Conservation (phyloP, 441 rosid genomes). For the Corymbia calophylla region DNA sequence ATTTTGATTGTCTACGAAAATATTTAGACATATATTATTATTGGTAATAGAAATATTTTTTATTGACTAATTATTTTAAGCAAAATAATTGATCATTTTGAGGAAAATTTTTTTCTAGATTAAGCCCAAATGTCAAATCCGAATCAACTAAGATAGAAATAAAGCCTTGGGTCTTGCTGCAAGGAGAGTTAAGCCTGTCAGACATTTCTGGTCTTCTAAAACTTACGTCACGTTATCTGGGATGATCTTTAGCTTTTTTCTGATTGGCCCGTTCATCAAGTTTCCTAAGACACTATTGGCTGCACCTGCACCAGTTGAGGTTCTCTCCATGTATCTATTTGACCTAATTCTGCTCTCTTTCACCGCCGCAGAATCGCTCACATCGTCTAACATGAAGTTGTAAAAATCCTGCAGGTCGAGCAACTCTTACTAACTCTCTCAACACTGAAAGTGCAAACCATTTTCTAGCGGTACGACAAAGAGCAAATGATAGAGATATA, state of each 20-base stretch:
- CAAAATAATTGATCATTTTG: neutral
- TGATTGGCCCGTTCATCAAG: constrained; percentile 10
- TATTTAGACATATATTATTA: too few relatives aligned
- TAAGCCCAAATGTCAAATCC: neutral
- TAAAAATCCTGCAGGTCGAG: neutral
- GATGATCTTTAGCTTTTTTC: constrained; percentile 1
- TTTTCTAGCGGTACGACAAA: neutral
- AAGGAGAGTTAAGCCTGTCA: neutral
- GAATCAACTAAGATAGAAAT: neutral
- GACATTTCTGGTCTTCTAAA: neutral
- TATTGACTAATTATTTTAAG: too few relatives aligned
- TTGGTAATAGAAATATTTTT: too few relatives aligned
- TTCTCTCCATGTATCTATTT: neutral
- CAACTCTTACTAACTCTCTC: neutral
- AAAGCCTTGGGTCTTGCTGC: neutral
- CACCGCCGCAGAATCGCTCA: neutral
- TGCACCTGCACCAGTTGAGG: neutral
- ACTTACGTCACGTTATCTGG: constrained; percentile 4
- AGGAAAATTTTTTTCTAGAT: too few relatives aligned
- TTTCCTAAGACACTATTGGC: neutral
- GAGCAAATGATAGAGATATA: neutral
- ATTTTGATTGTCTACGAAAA: too few relatives aligned
- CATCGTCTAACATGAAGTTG: constrained; percentile 5
- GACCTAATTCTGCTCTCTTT: neutral
- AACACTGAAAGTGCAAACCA: neutral